Evolutionary conservation across 306 rosid genomes (phyloP).

Genomic region (Quercus wislizeni): DNA sequence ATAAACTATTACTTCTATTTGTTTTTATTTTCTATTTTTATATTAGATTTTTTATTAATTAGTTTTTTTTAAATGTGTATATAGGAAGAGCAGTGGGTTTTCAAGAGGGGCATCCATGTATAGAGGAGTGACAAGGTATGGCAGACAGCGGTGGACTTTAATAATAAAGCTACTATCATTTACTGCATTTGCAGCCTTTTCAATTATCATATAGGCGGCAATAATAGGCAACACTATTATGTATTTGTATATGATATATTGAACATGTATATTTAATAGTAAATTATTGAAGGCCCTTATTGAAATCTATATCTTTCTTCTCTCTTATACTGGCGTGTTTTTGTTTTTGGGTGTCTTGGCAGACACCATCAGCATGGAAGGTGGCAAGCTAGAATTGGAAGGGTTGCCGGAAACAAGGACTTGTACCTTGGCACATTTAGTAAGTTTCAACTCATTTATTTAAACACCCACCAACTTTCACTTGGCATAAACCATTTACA

Average conservation of each 20-base stretch:
- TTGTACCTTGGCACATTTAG: constrained; percentile 98
- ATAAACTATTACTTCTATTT: constrained; percentile 13
- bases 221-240: constrained; percentile 35
- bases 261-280: background rate
- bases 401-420: constrained; percentile 98
- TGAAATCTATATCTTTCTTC: background rate
- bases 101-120: constrained; percentile 99
- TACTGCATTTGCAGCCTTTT: constrained; percentile 57
- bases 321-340: background rate
- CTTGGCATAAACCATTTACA: background rate
- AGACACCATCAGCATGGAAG: constrained; percentile 99
- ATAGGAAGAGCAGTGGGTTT: constrained; percentile 98
- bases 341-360: constrained; percentile 23
- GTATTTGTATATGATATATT: background rate
- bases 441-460: constrained; percentile 36
- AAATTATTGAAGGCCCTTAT: background rate
- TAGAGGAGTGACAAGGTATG: constrained; percentile 99
- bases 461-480: too few relatives aligned
- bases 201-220: constrained; percentile 30
- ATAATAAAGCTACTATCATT: constrained; percentile 48
- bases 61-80: constrained; percentile 1
- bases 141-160: constrained; percentile 42
- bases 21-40: background rate
- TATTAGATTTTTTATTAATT: constrained; percentile 3
- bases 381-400: constrained; percentile 98